phyloP scores from a whole-genome alignment of 768 basidiomycete species.

The Mycena vulgaris region DNA sequence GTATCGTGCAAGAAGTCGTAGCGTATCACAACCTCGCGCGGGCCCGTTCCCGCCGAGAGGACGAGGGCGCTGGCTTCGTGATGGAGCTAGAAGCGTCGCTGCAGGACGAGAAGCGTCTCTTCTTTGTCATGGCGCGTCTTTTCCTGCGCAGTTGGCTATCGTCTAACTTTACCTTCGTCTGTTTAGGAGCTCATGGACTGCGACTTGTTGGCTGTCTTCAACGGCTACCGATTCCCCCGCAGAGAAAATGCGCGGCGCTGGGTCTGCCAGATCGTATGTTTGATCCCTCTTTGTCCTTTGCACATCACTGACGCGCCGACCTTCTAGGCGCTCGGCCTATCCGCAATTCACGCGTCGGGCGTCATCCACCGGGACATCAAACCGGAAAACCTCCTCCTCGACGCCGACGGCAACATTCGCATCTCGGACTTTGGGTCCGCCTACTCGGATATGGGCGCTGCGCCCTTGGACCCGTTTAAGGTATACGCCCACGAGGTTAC shows the following conservation, averaged over 20 bases:
- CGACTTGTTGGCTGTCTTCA: slow-evolving; percentile 52
- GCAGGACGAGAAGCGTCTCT: slow-evolving; percentile 46
- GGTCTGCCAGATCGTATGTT: slow-evolving; percentile 57
- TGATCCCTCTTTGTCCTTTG: neutral
- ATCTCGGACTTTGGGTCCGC: slow-evolving; percentile 61
- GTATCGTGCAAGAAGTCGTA: slow-evolving; percentile 50
- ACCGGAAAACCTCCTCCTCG: slow-evolving; percentile 78
- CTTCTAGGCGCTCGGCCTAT: slow-evolving; percentile 56
- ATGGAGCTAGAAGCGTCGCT: slow-evolving; percentile 57
- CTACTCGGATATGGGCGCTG: slow-evolving; percentile 34
- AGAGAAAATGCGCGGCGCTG: slow-evolving; percentile 52
- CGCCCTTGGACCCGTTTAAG: slow-evolving; percentile 31
- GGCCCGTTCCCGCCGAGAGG: slow-evolving; percentile 19
- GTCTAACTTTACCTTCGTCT: neutral
- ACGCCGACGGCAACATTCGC: slow-evolving; percentile 54
- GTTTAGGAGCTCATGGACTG: slow-evolving; percentile 57
- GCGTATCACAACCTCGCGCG: slow-evolving; percentile 53
- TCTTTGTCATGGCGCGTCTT: slow-evolving; percentile 58
- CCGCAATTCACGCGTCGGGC: slow-evolving; percentile 68
- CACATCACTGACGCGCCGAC: neutral
- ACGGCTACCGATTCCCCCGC: slow-evolving; percentile 40
- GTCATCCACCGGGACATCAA: slow-evolving; percentile 82
- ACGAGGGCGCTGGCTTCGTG: slow-evolving; percentile 51
- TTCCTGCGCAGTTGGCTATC: neutral
- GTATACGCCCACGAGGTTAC: slow-evolving; percentile 45